Evolutionary conservation across 148 eudicot species (phyloP), one percentile per base, ranked within the genome.

Genomic region (Silene conica): DNA sequence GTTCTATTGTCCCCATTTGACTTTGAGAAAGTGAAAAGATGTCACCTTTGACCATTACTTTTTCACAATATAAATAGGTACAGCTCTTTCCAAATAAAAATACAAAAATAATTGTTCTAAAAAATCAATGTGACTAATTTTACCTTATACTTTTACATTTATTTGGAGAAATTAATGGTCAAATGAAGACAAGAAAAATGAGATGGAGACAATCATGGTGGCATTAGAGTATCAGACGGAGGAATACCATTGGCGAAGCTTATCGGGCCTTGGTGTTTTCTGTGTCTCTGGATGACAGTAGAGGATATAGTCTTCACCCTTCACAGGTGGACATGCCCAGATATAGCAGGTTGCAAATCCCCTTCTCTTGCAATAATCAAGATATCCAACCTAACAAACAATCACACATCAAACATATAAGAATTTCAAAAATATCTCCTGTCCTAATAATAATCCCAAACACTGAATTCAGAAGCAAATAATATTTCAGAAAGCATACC

Each of bases 251-350:
- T 84, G 85, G 67, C 89, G 87, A 67, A 93, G 85, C 86, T 91
- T 89, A 70, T 85, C 84, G 67, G 90, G 68, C 75, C 75, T 86
- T 19, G 98, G 98, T 22, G 87, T 89, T 82, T 87, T 93, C 79
- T 93, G 98, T 12, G 79, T 77, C 76, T 83, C 89, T 54, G 98
- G 98, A 81, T 93, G 98, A 84, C 98, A 90, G 77, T 87, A 79
- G 15, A 93, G 81, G 68, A 93, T 91, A 73, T 89, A 93, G 77
- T 93, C 91, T 75, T 93, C 95, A 68, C 92, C 90, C 77, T 82
- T 89, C 54, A 84, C 59, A 74, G 96, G 97, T 54, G 97, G 95
- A 79, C 97, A 91, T 63, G 94, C 94, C 98, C 98, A 93, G 78
- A 93, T 89, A 76, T 91, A 93, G 85, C 97, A 89, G 68, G 89